Evolutionary conservation across 306 rosid species (phyloP).

Genomic region (Castanea crenata): DNA sequence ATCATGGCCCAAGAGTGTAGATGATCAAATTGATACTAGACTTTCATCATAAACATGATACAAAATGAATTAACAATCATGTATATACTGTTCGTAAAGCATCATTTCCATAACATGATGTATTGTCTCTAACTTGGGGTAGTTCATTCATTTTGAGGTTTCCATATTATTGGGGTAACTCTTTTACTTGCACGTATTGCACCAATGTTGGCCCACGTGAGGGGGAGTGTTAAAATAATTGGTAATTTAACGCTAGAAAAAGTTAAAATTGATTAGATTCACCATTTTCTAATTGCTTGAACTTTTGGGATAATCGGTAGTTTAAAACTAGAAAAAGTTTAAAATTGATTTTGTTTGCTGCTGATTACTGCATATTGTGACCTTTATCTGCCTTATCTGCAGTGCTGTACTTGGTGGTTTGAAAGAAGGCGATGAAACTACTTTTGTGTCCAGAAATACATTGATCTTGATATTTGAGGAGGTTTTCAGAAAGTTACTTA

Average conservation of each 20-base stretch:
- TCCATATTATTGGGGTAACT: not conserved
- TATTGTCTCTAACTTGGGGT: not conserved
- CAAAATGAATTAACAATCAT: not conserved
- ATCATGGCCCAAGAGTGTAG: not conserved
- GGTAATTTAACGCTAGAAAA: not conserved
- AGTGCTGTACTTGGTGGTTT: slow-evolving; percentile 88
- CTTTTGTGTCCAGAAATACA: slow-evolving; percentile 65
- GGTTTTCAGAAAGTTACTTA: slow-evolving; percentile 58
- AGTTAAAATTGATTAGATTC: slow-evolving; percentile 1
- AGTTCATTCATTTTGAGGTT: not conserved
- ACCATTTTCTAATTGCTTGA: no score
- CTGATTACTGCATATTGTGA: slow-evolving; percentile 13
- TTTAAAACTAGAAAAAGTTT: not conserved
- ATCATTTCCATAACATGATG: not conserved
- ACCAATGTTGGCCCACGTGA: not conserved
- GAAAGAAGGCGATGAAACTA: slow-evolving; percentile 42
- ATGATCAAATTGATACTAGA: not conserved
- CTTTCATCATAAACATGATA: not conserved
- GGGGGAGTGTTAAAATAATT: no score
- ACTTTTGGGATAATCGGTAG: no score
- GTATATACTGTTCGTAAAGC: not conserved
- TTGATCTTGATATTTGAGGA: slow-evolving; percentile 61
- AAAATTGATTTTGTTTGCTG: slow-evolving; percentile 11
- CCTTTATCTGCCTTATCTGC: slow-evolving; percentile 32
- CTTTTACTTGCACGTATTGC: not conserved